Evolutionary conservation across 2,329 filamentous ascomycete genomes (phyloP), one percentile per base, ranked within the genome.

Genomic region (Daldinia sp.): DNA sequence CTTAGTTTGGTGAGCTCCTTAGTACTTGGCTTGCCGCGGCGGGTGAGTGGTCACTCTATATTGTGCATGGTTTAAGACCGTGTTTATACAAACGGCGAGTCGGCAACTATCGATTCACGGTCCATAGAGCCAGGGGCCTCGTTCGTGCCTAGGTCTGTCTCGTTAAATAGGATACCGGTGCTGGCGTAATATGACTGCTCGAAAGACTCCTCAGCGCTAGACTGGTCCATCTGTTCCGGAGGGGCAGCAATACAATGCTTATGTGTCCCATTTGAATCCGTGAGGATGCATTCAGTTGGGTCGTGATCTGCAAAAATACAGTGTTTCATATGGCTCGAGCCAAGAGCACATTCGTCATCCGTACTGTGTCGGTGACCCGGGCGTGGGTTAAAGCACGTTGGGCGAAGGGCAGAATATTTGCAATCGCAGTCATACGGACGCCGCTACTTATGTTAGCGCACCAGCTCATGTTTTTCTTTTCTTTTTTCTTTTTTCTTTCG

Each of bases 301-400:
- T 47, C 10, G n/a, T 67, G 62, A 29, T 60, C 59, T 2, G 70
- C 64, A 27, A 69, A 73, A 25, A 73, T 58, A 45, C 72, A 73
- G 41, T 73, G 71, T 5, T 63, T 59, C 1, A 17, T 5, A 41
- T 73, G 71, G 2, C 15, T 19, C 1, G 64, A 63, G 6, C 70
- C 69, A 19, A 68, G 54, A 13, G 60, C 47, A 27, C 71, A 73
- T 7, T 72, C 60, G 4, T 54, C 29, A 29, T 72, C 63, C n/a
- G 49, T 60, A 4, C 51, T 25, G 13, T 74, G 72, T 6, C 61
- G 48, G 34, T 74, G 71, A 4, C 32, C 27, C 11, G 71, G 71
- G 4, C 23, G 29, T 0, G 56, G 66, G 41, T 71, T 58, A 17
- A 41, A 58, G 32, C 3, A 56, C 3, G 72, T 71, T 9, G 71